phyloP scores from a whole-genome alignment of 1,284 basidiomycete species.

The Malassezia brasiliensis region DNA sequence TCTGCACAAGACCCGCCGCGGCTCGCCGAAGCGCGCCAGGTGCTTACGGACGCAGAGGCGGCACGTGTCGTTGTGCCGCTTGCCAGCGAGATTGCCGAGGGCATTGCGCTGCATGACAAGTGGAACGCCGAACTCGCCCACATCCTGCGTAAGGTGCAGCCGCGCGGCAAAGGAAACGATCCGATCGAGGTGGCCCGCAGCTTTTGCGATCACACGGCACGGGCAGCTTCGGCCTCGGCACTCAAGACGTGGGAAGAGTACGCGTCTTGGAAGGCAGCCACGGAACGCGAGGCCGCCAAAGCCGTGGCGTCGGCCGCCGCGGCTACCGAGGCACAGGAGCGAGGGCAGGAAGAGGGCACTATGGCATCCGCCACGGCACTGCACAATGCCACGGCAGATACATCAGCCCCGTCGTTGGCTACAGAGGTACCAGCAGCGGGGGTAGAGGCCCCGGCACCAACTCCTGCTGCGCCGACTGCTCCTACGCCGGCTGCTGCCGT shows the following conservation, averaged over 20 bases:
- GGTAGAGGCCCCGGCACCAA: no score
- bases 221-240: background rate
- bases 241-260: slow-evolving; percentile 13
- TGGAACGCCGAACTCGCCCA: slow-evolving; percentile 22
- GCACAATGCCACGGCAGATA: no score
- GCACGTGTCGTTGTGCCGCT: slow-evolving; percentile 24
- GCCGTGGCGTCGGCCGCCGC: background rate
- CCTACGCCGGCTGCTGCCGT: no score
- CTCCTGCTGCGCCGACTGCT: no score
- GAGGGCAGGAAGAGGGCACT: no score
- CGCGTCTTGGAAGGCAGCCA: slow-evolving; percentile 9
- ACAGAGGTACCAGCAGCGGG: no score
- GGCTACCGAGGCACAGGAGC: background rate
- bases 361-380: no score
- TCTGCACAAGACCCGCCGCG: background rate
- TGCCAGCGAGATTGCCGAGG: slow-evolving; percentile 19
- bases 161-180: background rate
- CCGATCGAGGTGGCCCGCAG: slow-evolving; percentile 12
- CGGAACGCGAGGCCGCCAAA: slow-evolving; percentile 10
- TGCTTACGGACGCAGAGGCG: slow-evolving; percentile 20
- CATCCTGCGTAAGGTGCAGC: slow-evolving; percentile 1
- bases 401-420: no score
- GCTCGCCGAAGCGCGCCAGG: slow-evolving; percentile 23
- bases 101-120: slow-evolving; percentile 25
- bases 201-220: slow-evolving; percentile 24